Conservation (phyloP, 495 filamentous ascomycete genomes). For the Neurospora sp. region DNA sequence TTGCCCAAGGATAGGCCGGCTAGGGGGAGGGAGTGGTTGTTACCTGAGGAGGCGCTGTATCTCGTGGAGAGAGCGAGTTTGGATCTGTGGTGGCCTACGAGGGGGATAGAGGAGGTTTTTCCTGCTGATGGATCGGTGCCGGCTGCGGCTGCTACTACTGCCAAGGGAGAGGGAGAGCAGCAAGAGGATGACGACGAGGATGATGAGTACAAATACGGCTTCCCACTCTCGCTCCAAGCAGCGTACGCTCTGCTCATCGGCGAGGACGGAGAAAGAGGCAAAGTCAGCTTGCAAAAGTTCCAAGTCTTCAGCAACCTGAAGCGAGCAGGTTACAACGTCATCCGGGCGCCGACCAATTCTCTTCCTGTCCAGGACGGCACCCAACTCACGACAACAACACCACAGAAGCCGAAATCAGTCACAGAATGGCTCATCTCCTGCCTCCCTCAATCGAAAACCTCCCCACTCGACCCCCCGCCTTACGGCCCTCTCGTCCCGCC, state of each 20-base stretch:
- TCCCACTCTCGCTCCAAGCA: constrained; percentile 82
- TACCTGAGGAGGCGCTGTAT: constrained; percentile 90
- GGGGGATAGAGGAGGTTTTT: constrained; percentile 29
- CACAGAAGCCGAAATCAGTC: constrained; percentile 10
- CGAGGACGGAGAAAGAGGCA: constrained; percentile 46
- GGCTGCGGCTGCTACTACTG: constrained; percentile 1
- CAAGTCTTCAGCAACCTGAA: constrained; percentile 77
- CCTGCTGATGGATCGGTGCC: constrained; percentile 5
- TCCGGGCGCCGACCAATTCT: constrained; percentile 45
- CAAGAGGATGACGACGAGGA: constrained; percentile 12
- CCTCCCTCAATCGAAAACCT: constrained; percentile 9
- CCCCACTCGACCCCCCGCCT: constrained; percentile 5
- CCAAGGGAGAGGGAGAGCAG: constrained; percentile 4
- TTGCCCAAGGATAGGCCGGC: constrained; percentile 32
- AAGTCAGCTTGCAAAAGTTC: constrained; percentile 65
- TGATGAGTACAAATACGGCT: constrained; percentile 46
- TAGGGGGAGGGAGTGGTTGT: constrained; percentile 57
- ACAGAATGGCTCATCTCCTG: constrained; percentile 35
- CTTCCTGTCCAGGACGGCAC: constrained; percentile 1
- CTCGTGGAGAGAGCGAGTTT: constrained; percentile 76
- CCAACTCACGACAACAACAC: background rate
- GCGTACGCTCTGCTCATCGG: constrained; percentile 76
- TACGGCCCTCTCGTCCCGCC: constrained; percentile 63
- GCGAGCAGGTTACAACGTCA: constrained; percentile 70
- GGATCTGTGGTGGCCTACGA: constrained; percentile 69